These are phyloP conservation scores for Solanum habrochaites DNA, from an alignment of 257 asterid species.

Conservation along the genomic window DNA sequence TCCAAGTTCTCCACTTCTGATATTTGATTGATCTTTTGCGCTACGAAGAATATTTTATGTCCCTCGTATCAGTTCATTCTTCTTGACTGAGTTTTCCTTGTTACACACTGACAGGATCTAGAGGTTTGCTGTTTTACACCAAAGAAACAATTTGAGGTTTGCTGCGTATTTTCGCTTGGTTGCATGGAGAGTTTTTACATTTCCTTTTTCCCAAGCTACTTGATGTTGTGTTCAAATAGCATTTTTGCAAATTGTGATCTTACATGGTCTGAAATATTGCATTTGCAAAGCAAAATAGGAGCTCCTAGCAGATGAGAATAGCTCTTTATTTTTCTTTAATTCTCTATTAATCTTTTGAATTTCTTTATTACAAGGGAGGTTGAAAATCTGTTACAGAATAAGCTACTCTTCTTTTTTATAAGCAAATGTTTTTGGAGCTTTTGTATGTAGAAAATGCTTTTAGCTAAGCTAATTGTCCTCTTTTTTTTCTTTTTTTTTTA, in stretches of 20 bases:
- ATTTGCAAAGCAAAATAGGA: neutral
- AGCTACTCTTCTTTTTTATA: neutral
- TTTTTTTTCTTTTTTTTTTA: neutral
- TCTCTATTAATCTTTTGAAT: neutral
- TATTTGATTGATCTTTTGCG: neutral
- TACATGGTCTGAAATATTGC: neutral
- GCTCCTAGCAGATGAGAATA: neutral
- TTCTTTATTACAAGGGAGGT: neutral
- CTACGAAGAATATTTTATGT: neutral
- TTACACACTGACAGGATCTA: slow-evolving; percentile 21
- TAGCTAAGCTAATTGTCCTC: neutral
- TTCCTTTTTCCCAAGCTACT: neutral
- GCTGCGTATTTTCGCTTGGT: neutral
- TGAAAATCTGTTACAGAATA: neutral
- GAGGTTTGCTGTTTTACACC: neutral
- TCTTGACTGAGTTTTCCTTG: neutral
- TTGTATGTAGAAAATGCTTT: neutral
- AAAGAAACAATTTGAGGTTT: neutral
- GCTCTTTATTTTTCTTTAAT: neutral
- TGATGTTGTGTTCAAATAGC: neutral
- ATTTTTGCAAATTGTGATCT: neutral
- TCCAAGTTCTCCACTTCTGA: neutral
- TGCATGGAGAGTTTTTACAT: neutral
- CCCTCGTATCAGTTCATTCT: neutral
- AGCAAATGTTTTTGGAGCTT: neutral